Evolutionary conservation across 345 rosid species (phyloP).

Genomic region (Acer campestre): DNA sequence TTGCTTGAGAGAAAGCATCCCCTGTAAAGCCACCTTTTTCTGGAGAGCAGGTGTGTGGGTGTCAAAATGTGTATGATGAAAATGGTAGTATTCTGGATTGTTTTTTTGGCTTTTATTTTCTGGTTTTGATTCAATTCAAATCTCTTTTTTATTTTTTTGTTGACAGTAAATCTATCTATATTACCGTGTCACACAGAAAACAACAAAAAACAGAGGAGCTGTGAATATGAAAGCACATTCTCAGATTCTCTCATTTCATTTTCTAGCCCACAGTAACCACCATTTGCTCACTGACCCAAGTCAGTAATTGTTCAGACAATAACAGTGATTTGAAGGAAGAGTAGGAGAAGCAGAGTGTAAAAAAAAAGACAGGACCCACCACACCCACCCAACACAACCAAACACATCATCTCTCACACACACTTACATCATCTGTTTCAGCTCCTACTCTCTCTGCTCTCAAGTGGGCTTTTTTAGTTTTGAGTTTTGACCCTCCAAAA

Average conservation of each 20-base stretch:
- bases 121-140: background rate
- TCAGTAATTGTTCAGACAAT: conserved; percentile 17
- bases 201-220: conserved; percentile 28
- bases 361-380: background rate
- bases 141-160: no score
- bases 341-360: background rate
- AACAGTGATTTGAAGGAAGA: background rate
- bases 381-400: background rate
- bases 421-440: conserved; percentile 13
- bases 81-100: background rate
- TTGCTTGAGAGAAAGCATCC: background rate
- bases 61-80: background rate
- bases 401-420: conserved; percentile 5
- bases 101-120: conserved; percentile 11
- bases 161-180: background rate
- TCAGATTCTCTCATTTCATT: conserved; percentile 32
- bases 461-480: background rate
- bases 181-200: background rate
- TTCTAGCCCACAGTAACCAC: conserved; percentile 28
- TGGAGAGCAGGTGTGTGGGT: background rate
- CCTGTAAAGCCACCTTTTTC: conserved; percentile 20
- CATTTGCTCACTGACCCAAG: conserved; percentile 28
- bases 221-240: conserved; percentile 29
- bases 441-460: conserved; percentile 12
- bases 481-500: background rate